A percentile compares a stretch with the other conserved stretches of the same genome.
These are phyloP conservation scores for Marvania coccoides DNA, from an alignment of 139 green algal genomes.

Conservation along the genomic window DNA sequence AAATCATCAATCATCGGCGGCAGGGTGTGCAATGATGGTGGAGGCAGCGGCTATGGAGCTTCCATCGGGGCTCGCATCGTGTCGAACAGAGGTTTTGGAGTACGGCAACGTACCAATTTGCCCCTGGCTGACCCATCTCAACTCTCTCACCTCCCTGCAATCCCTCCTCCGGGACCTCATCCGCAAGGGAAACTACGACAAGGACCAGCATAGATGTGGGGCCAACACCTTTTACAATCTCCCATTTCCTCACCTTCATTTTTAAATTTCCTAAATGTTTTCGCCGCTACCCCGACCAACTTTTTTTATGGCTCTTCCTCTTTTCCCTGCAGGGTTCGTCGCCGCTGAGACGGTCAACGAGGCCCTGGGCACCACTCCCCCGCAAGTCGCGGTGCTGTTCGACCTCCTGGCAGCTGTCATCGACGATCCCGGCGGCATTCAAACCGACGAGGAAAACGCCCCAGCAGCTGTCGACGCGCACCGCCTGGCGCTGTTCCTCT, in stretches of 20 bases:
- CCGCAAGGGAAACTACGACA: neutral
- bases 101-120: conserved; percentile 27
- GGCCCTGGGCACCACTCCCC: conserved; percentile 1
- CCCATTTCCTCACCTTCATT: too few species aligned
- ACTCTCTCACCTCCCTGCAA: conserved; percentile 16
- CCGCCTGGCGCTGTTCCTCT: conserved; percentile 62
- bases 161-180: conserved; percentile 15
- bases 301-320: neutral
- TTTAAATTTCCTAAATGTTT: too few species aligned
- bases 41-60: too few species aligned
- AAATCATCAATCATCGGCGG: too few species aligned
- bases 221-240: neutral
- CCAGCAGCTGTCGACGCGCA: conserved; percentile 32
- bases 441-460: neutral
- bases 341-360: neutral
- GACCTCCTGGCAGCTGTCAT: conserved; percentile 16
- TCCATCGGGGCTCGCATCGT: neutral
- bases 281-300: neutral
- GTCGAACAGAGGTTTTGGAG: conserved; percentile 28
- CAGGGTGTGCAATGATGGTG: too few species aligned
- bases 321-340: conserved; percentile 7
- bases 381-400: conserved; percentile 14
- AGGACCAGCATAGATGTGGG: conserved; percentile 10
- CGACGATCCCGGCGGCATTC: neutral
- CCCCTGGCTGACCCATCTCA: conserved; percentile 27